phyloP scores from a whole-genome alignment of 1,284 basidiomycete species.

The Rhodotorula mucilaginosa region DNA sequence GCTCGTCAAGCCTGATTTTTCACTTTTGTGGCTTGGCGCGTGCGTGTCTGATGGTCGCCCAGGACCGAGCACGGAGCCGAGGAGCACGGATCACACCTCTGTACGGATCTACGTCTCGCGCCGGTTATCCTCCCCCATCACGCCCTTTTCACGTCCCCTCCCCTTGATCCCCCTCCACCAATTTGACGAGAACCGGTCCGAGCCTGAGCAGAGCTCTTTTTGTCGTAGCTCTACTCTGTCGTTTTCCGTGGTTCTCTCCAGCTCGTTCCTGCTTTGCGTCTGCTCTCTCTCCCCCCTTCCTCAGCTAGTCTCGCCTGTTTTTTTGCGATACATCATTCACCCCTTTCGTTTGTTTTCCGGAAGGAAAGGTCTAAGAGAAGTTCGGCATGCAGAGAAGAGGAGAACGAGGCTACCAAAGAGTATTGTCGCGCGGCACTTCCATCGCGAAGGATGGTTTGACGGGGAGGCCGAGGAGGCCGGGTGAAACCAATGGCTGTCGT shows the following conservation, averaged over 20 bases:
- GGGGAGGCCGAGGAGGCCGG: no score
- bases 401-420: no score
- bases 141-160: background rate
- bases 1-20: conserved; percentile 4
- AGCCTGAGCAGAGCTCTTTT: conserved; percentile 12
- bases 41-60: background rate
- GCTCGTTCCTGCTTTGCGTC: background rate
- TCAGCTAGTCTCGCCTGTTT: background rate
- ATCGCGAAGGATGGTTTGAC: no score
- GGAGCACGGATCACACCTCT: background rate
- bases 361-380: no score
- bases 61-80: background rate
- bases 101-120: background rate
- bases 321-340: no score
- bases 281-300: no score
- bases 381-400: no score
- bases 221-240: background rate
- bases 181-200: conserved; percentile 32
- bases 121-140: no score
- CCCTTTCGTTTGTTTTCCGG: no score
- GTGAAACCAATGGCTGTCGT: no score
- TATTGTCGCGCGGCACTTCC: no score
- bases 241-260: background rate
- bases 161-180: background rate
- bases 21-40: background rate